Conservation (phyloP, 2,329 filamentous ascomycete species). For the Exophiala lecanii-corni region DNA sequence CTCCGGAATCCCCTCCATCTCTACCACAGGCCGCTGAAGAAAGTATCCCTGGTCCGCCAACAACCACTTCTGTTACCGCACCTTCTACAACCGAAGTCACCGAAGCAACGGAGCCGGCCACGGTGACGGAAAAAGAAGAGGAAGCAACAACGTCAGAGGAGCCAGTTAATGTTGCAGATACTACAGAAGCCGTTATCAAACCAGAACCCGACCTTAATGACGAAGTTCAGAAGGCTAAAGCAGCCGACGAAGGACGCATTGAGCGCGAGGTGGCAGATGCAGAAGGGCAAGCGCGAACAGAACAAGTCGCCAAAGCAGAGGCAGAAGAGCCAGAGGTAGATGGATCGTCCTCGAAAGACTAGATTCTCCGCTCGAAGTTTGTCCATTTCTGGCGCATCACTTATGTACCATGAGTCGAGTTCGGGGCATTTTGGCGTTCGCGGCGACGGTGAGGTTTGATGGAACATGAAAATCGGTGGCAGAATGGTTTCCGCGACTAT, state of each 20-base stretch:
- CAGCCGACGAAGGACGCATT: conserved; percentile 28
- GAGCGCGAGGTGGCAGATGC: conserved; percentile 29
- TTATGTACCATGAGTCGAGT: too few relatives aligned
- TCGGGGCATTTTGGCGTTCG: too few relatives aligned
- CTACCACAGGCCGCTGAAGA: conserved; percentile 6
- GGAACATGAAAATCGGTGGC: too few relatives aligned
- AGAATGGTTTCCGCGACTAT: too few relatives aligned
- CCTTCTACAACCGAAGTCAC: conserved; percentile 10
- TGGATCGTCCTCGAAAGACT: background rate
- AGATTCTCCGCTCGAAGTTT: background rate
- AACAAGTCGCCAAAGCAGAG: conserved; percentile 16
- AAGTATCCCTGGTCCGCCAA: background rate
- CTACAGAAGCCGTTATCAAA: conserved; percentile 1
- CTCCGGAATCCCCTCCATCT: conserved; percentile 26
- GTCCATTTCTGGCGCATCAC: background rate
- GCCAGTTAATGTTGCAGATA: background rate
- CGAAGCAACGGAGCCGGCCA: conserved; percentile 13
- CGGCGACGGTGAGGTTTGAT: too few relatives aligned
- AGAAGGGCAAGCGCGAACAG: conserved; percentile 30
- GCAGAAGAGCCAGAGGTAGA: background rate
- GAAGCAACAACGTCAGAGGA: conserved; percentile 5
- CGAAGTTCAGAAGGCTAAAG: conserved; percentile 27
- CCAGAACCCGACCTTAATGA: conserved; percentile 15
- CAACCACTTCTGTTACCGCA: conserved; percentile 1
- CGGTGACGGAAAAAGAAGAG: conserved; percentile 14